A percentile compares a stretch with the other conserved stretches of the same genome.
Evolutionary conservation across 495 filamentous ascomycete species (phyloP).

Genomic region (Trichoderma reesei): DNA sequence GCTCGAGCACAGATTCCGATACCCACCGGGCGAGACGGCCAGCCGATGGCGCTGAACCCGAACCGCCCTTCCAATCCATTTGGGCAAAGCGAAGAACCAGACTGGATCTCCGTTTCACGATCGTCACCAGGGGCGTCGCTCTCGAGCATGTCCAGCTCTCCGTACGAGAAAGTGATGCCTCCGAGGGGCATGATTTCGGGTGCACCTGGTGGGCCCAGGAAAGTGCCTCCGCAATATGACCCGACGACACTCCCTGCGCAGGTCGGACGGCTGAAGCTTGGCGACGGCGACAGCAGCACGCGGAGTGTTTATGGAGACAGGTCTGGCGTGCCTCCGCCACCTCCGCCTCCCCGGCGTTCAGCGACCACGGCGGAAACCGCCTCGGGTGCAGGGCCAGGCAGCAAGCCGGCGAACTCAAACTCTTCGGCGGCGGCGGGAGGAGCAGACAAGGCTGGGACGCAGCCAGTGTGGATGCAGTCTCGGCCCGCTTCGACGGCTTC

Average conservation of each 20-base stretch:
- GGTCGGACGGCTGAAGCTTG: constrained; percentile 26
- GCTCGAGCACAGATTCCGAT: constrained; percentile 62
- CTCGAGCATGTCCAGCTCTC: constrained; percentile 34
- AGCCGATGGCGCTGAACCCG: constrained; percentile 53
- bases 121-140: constrained; percentile 37
- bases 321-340: constrained; percentile 30
- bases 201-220: constrained; percentile 33
- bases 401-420: background rate
- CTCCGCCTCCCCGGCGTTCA: constrained; percentile 33
- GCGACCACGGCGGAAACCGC: constrained; percentile 23
- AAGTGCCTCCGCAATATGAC: constrained; percentile 45
- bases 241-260: constrained; percentile 34
- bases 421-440: constrained; percentile 3
- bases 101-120: constrained; percentile 62
- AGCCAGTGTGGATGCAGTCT: constrained; percentile 8
- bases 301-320: constrained; percentile 11
- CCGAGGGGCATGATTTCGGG: constrained; percentile 23
- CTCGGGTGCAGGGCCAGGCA: background rate
- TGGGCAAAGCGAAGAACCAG: constrained; percentile 51
- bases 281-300: constrained; percentile 16
- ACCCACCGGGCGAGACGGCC: constrained; percentile 38
- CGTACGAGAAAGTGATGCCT: constrained; percentile 37
- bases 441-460: constrained; percentile 14
- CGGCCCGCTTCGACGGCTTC: constrained; percentile 22
- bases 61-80: constrained; percentile 78